phyloP scores from a whole-genome alignment of 305 asterid species.

The Fraxinus albicans region DNA sequence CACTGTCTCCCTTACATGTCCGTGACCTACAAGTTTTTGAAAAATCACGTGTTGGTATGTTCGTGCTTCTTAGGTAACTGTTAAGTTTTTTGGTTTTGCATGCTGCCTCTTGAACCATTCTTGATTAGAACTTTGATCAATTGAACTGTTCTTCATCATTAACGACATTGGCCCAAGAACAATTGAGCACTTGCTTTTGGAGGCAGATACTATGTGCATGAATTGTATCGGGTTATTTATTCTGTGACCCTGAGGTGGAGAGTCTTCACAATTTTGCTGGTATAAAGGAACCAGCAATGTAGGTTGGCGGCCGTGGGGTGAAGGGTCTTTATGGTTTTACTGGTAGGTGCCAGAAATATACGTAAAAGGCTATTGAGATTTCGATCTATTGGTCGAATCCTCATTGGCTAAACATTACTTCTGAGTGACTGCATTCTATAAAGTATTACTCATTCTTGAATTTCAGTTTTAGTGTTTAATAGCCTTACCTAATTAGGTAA shows the following conservation, averaged over 20 bases:
- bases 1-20: not conserved
- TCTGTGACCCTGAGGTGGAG: not conserved
- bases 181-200: not conserved
- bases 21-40: not conserved
- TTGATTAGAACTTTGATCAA: not conserved
- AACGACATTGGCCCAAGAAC: not conserved
- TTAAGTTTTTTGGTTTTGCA: not conserved
- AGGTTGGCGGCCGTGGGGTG: not conserved
- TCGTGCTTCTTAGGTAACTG: not conserved
- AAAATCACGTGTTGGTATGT: not conserved
- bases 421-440: not conserved
- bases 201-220: not conserved
- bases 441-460: not conserved
- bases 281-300: not conserved
- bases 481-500: not conserved
- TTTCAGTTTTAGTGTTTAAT: not conserved
- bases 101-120: not conserved
- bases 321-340: not conserved
- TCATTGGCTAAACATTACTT: not conserved
- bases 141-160: not conserved
- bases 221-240: not conserved
- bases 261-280: not conserved
- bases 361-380: not conserved
- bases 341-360: not conserved
- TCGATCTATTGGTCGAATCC: not conserved